Evolutionary conservation across 345 rosid genomes (phyloP).

Genomic region (Physaria fendleri): DNA sequence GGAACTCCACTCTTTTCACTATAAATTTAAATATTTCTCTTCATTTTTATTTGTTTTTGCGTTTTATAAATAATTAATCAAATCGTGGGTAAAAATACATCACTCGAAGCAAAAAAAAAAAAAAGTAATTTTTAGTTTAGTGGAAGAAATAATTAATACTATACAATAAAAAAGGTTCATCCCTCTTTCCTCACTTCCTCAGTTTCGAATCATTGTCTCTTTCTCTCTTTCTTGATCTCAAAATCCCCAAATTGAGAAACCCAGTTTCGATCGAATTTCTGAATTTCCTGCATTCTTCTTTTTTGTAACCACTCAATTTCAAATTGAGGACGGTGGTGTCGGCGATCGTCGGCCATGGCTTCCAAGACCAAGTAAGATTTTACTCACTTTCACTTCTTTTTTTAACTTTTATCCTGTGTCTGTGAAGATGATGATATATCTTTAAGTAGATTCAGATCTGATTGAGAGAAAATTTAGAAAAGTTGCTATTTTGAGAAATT

Average conservation of each 20-base stretch:
- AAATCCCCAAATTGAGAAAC: neutral
- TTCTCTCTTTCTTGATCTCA: conserved; percentile 26
- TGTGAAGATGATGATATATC: neutral
- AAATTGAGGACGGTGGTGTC: neutral
- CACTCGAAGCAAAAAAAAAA: no score
- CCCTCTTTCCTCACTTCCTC: conserved; percentile 3
- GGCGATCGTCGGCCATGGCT: conserved; percentile 24
- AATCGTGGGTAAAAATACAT: no score
- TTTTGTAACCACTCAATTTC: neutral
- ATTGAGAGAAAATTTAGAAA: neutral
- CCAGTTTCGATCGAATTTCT: neutral
- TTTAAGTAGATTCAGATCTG: conserved; percentile 17
- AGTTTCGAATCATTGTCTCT: conserved; percentile 6
- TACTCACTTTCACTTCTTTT: neutral
- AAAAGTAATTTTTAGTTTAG: no score
- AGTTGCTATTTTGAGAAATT: conserved; percentile 24
- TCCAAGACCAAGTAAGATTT: conserved; percentile 30
- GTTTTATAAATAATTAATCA: no score
- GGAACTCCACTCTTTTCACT: no score
- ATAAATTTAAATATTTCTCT: no score
- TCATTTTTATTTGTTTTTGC: no score
- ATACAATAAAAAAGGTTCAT: no score
- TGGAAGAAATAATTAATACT: no score
- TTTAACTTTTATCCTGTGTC: neutral
- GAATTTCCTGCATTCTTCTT: neutral